Evolutionary conservation across 176 grass and related monocot species (phyloP).

Genomic region (Hsuehochloa calcarea): DNA sequence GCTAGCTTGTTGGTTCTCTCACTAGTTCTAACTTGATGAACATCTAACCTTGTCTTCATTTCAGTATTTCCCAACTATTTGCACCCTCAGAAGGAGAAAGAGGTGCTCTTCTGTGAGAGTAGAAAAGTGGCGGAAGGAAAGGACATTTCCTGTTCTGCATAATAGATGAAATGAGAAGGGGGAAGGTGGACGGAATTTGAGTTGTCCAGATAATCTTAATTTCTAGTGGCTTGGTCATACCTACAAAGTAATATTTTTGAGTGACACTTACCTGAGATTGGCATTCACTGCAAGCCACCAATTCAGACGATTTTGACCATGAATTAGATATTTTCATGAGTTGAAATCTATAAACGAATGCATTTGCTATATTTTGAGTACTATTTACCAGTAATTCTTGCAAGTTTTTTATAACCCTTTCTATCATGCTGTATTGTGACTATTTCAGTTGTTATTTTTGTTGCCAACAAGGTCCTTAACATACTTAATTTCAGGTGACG

Average conservation of each 20-base stretch:
- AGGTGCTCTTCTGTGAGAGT: neutral
- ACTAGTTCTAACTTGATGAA: neutral
- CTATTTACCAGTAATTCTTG: neutral
- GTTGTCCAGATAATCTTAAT: neutral
- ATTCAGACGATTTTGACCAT: neutral
- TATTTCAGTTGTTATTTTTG: neutral
- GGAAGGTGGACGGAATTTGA: neutral
- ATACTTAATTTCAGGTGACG: constrained; percentile 64
- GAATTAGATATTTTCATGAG: neutral
- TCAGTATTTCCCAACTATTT: neutral
- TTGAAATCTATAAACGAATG: neutral
- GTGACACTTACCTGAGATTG: neutral
- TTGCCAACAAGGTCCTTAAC: neutral
- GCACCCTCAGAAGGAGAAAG: neutral
- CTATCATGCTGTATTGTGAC: neutral
- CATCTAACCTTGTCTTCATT: neutral
- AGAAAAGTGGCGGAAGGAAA: too few species aligned
- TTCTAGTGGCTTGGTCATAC: neutral
- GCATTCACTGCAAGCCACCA: neutral
- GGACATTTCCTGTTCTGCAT: neutral
- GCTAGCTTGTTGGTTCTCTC: constrained; percentile 1
- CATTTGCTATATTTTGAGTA: constrained; percentile 4
- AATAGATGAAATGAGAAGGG: neutral
- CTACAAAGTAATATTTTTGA: neutral
- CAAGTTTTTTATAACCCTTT: neutral